Evolutionary conservation across 2,329 filamentous ascomycete genomes (phyloP), one percentile per base, ranked within the genome.

Genomic region (Aspergillus sp.): DNA sequence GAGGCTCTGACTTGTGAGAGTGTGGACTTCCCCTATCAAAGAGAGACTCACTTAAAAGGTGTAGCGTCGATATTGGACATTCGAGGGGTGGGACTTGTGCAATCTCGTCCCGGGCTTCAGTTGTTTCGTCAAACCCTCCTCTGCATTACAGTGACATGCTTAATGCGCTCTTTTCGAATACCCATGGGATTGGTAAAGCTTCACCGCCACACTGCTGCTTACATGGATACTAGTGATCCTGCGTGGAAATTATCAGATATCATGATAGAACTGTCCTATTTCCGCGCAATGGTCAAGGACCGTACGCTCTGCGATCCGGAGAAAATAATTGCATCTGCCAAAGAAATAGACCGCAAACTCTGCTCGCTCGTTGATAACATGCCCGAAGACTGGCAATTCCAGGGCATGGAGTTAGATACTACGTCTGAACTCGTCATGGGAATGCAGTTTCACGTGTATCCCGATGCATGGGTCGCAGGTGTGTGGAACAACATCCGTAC

Each of bases 401-500:
- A 32, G 9, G 36, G 23, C 21, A 2, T 54, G 2, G 1, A 28
- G 1, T 13, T 30, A 3, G 23, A 21, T 12, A 5, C n/a, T 9
- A 25, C 17, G 6, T 39, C 38, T 19, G 19, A 50, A 19, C 43
- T 39, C 12, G 53, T 59, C 13, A 41, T 56, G 23, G 56, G 23
- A 30, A 28, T 50, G 1, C 49, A 58, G 2, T 55, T 57, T 28
- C 61, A 63, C 36, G 32, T 55, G 36, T 65, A 65, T 38, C 41
- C 61, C 1, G 63, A 65, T 57, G 47, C 57, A 17, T 65, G 63
- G 63, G 38, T 58, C 9, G 50, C 63, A 39, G 59, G 48, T 30
- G 54, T 59, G 9, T 62, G 63, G 61, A 65, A 65, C 39, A 57
- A 62, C 45, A 47, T 63, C 21, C 61, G 59, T n/a, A 56, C 59